Evolutionary conservation across 2,329 filamentous ascomycete species (phyloP).

Genomic region (Dryadomyces quercus-mongolicae): DNA sequence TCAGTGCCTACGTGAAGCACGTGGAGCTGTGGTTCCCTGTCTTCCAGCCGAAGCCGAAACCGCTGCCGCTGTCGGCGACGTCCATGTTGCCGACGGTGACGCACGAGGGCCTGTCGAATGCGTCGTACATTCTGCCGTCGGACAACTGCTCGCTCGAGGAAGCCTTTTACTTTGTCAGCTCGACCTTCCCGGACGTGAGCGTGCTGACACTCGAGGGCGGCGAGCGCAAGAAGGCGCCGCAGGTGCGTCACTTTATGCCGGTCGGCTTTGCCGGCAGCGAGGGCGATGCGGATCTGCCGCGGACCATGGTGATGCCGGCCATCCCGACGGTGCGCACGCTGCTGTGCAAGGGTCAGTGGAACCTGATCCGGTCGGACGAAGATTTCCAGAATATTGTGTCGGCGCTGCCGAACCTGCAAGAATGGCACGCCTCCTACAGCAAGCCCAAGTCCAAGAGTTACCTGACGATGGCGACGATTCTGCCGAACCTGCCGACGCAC

Average conservation of each 20-base stretch:
- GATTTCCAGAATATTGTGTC: constrained; percentile 51
- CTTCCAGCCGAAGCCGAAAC: constrained; percentile 45
- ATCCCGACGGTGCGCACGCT: constrained; percentile 51
- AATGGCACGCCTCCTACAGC: constrained; percentile 53
- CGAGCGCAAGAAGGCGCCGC: constrained; percentile 62
- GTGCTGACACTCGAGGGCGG: constrained; percentile 67
- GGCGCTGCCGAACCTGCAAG: constrained; percentile 53
- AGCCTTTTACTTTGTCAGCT: constrained; percentile 51
- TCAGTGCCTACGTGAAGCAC: constrained; percentile 55
- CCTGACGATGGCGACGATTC: constrained; percentile 52
- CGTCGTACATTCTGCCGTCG: constrained; percentile 45
- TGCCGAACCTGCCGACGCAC: constrained; percentile 43
- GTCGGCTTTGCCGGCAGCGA: neutral
- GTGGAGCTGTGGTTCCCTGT: constrained; percentile 71
- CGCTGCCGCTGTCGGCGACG: constrained; percentile 28
- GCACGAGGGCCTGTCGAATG: constrained; percentile 41
- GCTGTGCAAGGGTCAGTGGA: constrained; percentile 67
- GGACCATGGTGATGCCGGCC: constrained; percentile 14
- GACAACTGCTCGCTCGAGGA: constrained; percentile 61
- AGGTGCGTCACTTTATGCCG: constrained; percentile 44
- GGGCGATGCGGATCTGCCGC: neutral
- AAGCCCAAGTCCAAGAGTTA: constrained; percentile 67
- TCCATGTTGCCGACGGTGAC: constrained; percentile 39
- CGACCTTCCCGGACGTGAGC: constrained; percentile 45
- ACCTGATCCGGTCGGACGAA: constrained; percentile 50